Conservation (phyloP, 2,329 filamentous ascomycete species). For the Xylaria sp. region DNA sequence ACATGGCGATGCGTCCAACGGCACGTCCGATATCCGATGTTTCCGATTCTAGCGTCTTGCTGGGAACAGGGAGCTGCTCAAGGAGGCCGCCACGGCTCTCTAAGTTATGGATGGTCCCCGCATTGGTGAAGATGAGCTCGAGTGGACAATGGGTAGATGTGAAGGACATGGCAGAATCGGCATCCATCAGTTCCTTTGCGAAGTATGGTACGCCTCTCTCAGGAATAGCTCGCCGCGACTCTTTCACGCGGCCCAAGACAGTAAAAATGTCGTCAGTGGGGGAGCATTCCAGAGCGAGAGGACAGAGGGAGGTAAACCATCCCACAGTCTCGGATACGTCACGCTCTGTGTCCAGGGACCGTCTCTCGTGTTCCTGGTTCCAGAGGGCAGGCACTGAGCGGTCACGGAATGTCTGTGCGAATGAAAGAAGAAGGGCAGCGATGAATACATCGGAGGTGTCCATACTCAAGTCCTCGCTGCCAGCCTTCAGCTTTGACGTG, state of each 20-base stretch:
- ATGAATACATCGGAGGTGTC: conserved; percentile 58
- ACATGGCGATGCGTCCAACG: conserved; percentile 53
- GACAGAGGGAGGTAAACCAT: conserved; percentile 62
- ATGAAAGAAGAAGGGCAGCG: conserved; percentile 57
- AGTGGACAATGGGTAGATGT: conserved; percentile 52
- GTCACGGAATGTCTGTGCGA: conserved; percentile 57
- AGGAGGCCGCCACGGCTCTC: conserved; percentile 53
- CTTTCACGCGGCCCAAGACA: conserved; percentile 57
- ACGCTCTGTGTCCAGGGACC: conserved; percentile 47
- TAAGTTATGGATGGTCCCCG: conserved; percentile 52
- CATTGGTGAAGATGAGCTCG: conserved; percentile 62
- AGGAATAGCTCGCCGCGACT: conserved; percentile 48
- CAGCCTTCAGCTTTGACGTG: conserved; percentile 46
- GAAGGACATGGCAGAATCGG: conserved; percentile 33
- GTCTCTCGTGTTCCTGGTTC: conserved; percentile 56
- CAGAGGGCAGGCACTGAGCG: conserved; percentile 54
- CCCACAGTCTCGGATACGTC: conserved; percentile 61
- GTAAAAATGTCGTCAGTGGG: conserved; percentile 52
- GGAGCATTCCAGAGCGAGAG: conserved; percentile 49
- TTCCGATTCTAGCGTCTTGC: conserved; percentile 41
- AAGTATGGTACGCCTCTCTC: conserved; percentile 55
- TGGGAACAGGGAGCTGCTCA: conserved; percentile 48
- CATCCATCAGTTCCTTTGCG: conserved; percentile 40
- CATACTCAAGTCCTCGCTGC: conserved; percentile 52
- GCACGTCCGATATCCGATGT: conserved; percentile 48